These are phyloP conservation scores for Vitis vinifera DNA, from an alignment of 164 flowering plant species.

Conservation along the genomic window DNA sequence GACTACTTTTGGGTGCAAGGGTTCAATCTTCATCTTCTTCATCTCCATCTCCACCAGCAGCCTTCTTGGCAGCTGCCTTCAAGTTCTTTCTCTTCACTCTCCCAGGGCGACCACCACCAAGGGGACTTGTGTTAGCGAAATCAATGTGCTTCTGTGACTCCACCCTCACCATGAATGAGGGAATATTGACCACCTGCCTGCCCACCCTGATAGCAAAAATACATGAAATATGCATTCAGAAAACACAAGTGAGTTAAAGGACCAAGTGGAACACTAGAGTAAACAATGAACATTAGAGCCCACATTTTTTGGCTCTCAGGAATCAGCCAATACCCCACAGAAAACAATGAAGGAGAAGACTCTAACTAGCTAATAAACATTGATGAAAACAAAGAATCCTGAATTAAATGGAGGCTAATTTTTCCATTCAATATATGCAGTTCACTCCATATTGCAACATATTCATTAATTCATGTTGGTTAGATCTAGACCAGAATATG, in stretches of 20 bases:
- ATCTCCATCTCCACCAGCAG: constrained; percentile 60
- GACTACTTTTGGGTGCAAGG: no score
- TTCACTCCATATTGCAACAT: no score
- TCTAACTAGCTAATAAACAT: no score
- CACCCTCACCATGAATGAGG: constrained; percentile 61
- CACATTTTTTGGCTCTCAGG: no score
- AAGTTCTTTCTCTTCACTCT: constrained; percentile 67
- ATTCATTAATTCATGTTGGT: no score
- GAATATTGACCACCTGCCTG: constrained; percentile 62
- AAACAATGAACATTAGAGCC: background rate
- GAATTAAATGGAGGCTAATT: no score
- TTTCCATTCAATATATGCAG: no score
- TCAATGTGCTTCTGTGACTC: constrained; percentile 72
- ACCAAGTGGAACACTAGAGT: background rate
- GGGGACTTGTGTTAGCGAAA: constrained; percentile 61
- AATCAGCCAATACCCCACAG: no score
- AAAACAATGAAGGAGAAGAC: no score
- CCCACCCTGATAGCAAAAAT: constrained; percentile 39
- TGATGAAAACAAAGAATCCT: no score
- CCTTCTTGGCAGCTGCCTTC: constrained; percentile 68
- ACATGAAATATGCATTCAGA: background rate
- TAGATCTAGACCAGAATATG: no score
- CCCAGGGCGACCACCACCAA: constrained; percentile 70
- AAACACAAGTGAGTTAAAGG: background rate
- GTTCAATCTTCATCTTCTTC: constrained; percentile 54